These are phyloP conservation scores for Sporothrix inflata DNA, from an alignment of 2,329 filamentous ascomycete genomes.

Conservation along the genomic window DNA sequence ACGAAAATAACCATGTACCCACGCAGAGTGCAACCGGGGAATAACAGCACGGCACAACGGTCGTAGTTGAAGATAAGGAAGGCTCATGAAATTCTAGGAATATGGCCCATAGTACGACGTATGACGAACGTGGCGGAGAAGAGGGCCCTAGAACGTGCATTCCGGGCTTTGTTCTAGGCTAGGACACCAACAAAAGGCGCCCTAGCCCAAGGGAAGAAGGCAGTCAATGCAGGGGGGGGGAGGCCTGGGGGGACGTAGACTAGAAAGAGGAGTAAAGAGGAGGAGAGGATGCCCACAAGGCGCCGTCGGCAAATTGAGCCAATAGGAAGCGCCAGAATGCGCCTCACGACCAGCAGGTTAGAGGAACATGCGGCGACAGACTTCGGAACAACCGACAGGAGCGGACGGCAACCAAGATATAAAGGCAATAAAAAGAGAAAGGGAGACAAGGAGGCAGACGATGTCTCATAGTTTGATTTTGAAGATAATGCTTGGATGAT, in stretches of 20 bases:
- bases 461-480: no score
- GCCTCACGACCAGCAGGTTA: not conserved
- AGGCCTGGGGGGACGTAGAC: no score
- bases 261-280: not conserved
- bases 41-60: not conserved
- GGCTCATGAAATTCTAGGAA: not conserved
- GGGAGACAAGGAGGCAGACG: not conserved
- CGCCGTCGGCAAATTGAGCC: conserved; percentile 25
- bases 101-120: not conserved
- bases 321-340: conserved; percentile 5
- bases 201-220: not conserved
- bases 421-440: not conserved
- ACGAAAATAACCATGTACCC: not conserved
- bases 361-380: not conserved
- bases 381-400: conserved; percentile 12
- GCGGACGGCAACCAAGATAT: not conserved
- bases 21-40: not conserved
- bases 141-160: not conserved
- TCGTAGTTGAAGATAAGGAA: not conserved
- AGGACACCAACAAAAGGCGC: not conserved
- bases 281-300: not conserved
- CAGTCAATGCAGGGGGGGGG: not conserved
- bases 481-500: no score
- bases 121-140: conserved; percentile 5
- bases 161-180: not conserved